Percentiles rank a stretch among this genome's conserved stretches.
Conservation (phyloP, 345 rosid genomes). For the Salix brachista region DNA sequence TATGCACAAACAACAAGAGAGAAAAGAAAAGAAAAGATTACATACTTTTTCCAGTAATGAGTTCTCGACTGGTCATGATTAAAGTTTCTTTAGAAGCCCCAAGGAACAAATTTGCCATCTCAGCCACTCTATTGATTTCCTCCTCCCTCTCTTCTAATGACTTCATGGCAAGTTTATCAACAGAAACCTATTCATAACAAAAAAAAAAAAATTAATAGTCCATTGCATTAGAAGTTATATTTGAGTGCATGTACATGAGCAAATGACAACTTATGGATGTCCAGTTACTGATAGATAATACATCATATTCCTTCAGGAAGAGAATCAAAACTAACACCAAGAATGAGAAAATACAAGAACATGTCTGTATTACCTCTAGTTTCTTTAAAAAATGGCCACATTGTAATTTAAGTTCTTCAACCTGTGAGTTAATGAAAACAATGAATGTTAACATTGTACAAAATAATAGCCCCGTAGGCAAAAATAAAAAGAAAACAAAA, state of each 20-base stretch:
- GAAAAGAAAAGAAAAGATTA: slow-evolving; percentile 14
- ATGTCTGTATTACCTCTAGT: slow-evolving; percentile 58
- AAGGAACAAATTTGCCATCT: slow-evolving; percentile 69
- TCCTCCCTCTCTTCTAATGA: slow-evolving; percentile 64
- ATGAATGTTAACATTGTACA: neutral
- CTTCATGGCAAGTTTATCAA: slow-evolving; percentile 72
- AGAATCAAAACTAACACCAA: slow-evolving; percentile 4
- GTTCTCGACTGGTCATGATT: slow-evolving; percentile 88
- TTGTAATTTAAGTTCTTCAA: slow-evolving; percentile 73
- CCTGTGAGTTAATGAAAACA: slow-evolving; percentile 36
- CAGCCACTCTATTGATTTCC: slow-evolving; percentile 70
- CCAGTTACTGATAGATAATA: neutral
- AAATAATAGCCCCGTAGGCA: neutral
- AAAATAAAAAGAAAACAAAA: slow-evolving; percentile 15
- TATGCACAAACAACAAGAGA: neutral
- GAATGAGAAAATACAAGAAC: neutral
- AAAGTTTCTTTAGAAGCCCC: slow-evolving; percentile 63
- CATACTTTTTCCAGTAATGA: slow-evolving; percentile 80
- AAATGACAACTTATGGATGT: neutral
- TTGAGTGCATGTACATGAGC: neutral
- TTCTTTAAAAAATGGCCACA: slow-evolving; percentile 54
- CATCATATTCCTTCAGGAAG: neutral
- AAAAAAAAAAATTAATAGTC: neutral
- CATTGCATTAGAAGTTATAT: neutral
- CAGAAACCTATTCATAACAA: slow-evolving; percentile 59